phyloP scores from a whole-genome alignment of 78 protist genomes.

The Dictyostelium purpureum region DNA sequence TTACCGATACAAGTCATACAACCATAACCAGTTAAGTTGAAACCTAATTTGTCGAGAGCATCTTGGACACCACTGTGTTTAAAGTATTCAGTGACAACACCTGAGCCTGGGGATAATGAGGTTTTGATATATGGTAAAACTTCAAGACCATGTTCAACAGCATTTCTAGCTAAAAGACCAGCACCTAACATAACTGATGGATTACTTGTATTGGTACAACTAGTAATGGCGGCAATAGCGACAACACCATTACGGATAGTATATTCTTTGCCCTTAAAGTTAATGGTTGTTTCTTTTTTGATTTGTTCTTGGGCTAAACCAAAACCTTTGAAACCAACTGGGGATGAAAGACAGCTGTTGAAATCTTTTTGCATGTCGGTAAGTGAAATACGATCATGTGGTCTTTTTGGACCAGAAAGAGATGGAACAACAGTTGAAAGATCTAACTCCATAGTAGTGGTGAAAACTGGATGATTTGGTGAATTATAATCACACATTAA shows the following conservation, averaged over 20 bases:
- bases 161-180: slow-evolving; percentile 91
- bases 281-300: slow-evolving; percentile 62
- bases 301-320: slow-evolving; percentile 70
- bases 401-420: slow-evolving; percentile 91
- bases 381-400: slow-evolving; percentile 91
- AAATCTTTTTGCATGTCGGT: slow-evolving; percentile 86
- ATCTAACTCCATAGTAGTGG: slow-evolving; percentile 80
- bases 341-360: slow-evolving; percentile 58
- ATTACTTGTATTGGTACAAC: slow-evolving; percentile 94
- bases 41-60: slow-evolving; percentile 83
- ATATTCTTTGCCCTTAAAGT: slow-evolving; percentile 73
- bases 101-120: slow-evolving; percentile 91
- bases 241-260: slow-evolving; percentile 88
- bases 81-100: slow-evolving; percentile 90
- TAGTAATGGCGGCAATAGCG: slow-evolving; percentile 93
- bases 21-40: slow-evolving; percentile 90
- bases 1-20: slow-evolving; percentile 95
- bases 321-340: slow-evolving; percentile 91
- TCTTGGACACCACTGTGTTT: slow-evolving; percentile 71
- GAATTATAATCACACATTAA: slow-evolving; percentile 52
- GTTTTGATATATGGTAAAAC: slow-evolving; percentile 88
- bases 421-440: slow-evolving; percentile 85
- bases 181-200: slow-evolving; percentile 96
- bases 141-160: slow-evolving; percentile 86
- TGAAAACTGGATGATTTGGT: slow-evolving; percentile 37